Percentiles rank a stretch among this genome's conserved stretches.
phyloP scores from a whole-genome alignment of 2,329 filamentous ascomycete genomes.

The Fusarium sp. region DNA sequence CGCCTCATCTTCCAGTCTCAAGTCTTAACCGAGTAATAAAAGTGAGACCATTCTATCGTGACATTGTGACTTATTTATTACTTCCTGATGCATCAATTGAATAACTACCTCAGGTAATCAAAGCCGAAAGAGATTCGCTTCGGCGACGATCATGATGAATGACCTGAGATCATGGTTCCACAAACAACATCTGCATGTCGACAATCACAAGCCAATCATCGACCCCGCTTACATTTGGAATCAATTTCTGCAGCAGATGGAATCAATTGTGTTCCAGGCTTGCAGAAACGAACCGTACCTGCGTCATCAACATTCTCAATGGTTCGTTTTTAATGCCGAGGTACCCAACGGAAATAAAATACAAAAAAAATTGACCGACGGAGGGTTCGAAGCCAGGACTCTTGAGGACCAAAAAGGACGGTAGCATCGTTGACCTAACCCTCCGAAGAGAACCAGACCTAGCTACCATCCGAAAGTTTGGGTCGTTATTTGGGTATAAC shows the following conservation, averaged over 20 bases:
- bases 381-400: constrained; percentile 12
- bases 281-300: constrained; percentile 13
- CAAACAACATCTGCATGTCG: constrained; percentile 1
- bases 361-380: not conserved
- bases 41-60: constrained; percentile 2
- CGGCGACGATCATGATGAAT: constrained; percentile 1
- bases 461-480: constrained; percentile 13
- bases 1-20: constrained; percentile 3
- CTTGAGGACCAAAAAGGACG: constrained; percentile 6
- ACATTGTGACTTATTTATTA: not conserved
- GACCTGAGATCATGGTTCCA: constrained; percentile 3
- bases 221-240: constrained; percentile 34
- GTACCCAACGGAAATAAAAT: not conserved
- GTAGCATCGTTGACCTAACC: constrained; percentile 31
- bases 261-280: constrained; percentile 15
- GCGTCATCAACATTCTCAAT: constrained; percentile 11
- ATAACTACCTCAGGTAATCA: not conserved
- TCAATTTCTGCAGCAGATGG: constrained; percentile 29
- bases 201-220: constrained; percentile 11
- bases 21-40: constrained; percentile 2
- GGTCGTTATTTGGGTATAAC: not conserved
- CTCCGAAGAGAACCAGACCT: constrained; percentile 18
- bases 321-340: not conserved
- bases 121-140: not conserved
- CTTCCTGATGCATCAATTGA: not conserved